Conservation (phyloP, 2,329 filamentous ascomycete genomes). For the Colletotrichum lentis region DNA sequence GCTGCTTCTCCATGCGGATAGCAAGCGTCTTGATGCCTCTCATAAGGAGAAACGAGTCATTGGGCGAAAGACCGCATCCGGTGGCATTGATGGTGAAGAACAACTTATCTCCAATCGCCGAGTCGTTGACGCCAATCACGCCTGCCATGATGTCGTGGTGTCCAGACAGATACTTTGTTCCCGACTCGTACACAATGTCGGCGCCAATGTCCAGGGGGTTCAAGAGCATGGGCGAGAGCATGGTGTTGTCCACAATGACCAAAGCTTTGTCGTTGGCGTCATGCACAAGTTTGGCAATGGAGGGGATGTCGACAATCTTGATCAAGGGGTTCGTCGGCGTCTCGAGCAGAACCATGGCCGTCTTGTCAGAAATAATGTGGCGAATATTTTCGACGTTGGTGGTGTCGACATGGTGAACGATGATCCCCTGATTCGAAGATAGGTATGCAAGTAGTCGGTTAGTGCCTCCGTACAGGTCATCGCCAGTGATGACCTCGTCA, state of each 20-base stretch:
- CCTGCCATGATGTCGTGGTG: slow-evolving; percentile 99
- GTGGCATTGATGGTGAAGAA: slow-evolving; percentile 98
- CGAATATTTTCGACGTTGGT: slow-evolving; percentile 77
- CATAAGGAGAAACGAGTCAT: slow-evolving; percentile 95
- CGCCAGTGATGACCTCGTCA: slow-evolving; percentile 96
- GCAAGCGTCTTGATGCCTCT: slow-evolving; percentile 95
- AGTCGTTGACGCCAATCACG: slow-evolving; percentile 89
- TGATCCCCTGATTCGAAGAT: slow-evolving; percentile 85
- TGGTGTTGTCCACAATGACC: slow-evolving; percentile 97
- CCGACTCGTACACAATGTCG: slow-evolving; percentile 96
- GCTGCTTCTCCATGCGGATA: slow-evolving; percentile 98
- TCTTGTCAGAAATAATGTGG: slow-evolving; percentile 77
- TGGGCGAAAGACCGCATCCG: slow-evolving; percentile 91
- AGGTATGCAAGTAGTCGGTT: slow-evolving; percentile 94
- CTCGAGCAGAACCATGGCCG: slow-evolving; percentile 93
- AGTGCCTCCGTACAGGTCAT: slow-evolving; percentile 95
- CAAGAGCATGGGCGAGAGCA: slow-evolving; percentile 93
- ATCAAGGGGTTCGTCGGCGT: slow-evolving; percentile 97
- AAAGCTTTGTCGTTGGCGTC: slow-evolving; percentile 79
- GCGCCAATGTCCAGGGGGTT: slow-evolving; percentile 95
- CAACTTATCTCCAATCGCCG: slow-evolving; percentile 82
- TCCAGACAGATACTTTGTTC: slow-evolving; percentile 96
- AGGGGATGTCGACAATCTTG: slow-evolving; percentile 92
- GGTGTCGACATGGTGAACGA: slow-evolving; percentile 96
- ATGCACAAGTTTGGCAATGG: slow-evolving; percentile 80